These are phyloP conservation scores for Venturia pyrina DNA, from an alignment of 2,329 filamentous ascomycete species.

Conservation along the genomic window DNA sequence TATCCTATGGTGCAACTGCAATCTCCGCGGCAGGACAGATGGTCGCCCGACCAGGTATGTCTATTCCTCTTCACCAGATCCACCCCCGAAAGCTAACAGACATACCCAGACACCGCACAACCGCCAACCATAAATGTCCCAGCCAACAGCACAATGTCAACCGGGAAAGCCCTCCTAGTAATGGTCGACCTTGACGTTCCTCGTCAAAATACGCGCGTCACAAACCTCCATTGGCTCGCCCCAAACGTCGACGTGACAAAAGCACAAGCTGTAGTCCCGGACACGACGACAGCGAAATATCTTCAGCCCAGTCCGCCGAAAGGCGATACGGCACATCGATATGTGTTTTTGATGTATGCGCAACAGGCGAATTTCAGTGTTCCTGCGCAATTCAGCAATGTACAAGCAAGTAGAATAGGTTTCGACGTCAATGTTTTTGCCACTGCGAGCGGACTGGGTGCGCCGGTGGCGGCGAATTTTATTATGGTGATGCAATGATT, in stretches of 20 bases:
- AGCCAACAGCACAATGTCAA: not conserved
- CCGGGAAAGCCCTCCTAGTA: constrained; percentile 18
- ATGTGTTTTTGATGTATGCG: constrained; percentile 23
- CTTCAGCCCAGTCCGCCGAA: constrained; percentile 15
- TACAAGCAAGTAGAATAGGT: constrained; percentile 17
- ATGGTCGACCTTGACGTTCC: constrained; percentile 26
- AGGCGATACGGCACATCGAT: constrained; percentile 19
- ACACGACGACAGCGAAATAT: constrained; percentile 5
- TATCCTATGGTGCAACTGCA: constrained; percentile 23
- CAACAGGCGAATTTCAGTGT: constrained; percentile 21
- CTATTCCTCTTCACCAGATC: constrained; percentile 13
- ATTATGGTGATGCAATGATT: not conserved
- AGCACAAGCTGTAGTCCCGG: not conserved
- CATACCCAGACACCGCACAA: constrained; percentile 19
- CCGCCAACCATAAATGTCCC: constrained; percentile 20
- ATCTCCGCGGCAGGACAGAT: constrained; percentile 20
- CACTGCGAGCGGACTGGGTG: not conserved
- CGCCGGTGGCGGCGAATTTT: not conserved
- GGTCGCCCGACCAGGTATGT: constrained; percentile 23
- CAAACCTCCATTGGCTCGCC: constrained; percentile 25
- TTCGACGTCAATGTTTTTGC: not conserved
- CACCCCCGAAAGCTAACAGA: not conserved
- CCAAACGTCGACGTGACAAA: constrained; percentile 19
- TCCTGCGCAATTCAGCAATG: constrained; percentile 22
- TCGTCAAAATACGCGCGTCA: constrained; percentile 24